Evolutionary conservation across 2,329 filamentous ascomycete species (phyloP), one percentile per base, ranked within the genome.

Genomic region (Peltaster fructicola): DNA sequence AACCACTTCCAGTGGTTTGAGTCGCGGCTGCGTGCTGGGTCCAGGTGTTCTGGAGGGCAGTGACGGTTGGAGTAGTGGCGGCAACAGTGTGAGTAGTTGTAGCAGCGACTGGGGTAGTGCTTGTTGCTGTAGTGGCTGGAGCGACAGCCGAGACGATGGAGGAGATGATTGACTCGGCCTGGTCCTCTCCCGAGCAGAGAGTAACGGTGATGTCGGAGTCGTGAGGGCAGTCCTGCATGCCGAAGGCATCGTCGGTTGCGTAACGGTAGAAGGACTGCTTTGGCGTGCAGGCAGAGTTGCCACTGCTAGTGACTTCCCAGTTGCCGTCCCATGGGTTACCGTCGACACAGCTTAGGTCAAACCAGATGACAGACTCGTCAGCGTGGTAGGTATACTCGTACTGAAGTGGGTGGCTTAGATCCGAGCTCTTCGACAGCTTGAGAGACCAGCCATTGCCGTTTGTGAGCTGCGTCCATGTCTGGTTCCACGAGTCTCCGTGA

Each of bases 381-480:
- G 43, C 35, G 27, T 48, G 45, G 35, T 36, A 48, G 21, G 48
- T 51, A 36, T 51, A 52, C 38, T 52, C 48, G 31, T 47, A 51
- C 30, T 52, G 48, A 25, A 51, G 36, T 32, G 49, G 41, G 38
- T 45, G 27, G 30, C 36, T 26, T 20, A 36, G 30, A 24, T 11
- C 30, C 14, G 26, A 22, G 16, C 30, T 30, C 36, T 47, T 43
- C 34, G 45, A 45, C 18, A 52, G 43, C 47, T 52, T 52, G 40
- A 52, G 46, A 10, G 47, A 48, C 48, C 48, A 52, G 17, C 48
- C 48, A 21, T 41, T 33, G 25, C 29, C 30, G 30, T 46, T 48
- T 33, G 36, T 29, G 14, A 51, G 40, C 31, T 38, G 18, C n/a
- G 41, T 49, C 39, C 40, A 52, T n/a, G 34, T 11, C 33, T 48